These are phyloP conservation scores for Cunninghamia lanceolata DNA, from an alignment of 75 land plant species.

Conservation along the genomic window DNA sequence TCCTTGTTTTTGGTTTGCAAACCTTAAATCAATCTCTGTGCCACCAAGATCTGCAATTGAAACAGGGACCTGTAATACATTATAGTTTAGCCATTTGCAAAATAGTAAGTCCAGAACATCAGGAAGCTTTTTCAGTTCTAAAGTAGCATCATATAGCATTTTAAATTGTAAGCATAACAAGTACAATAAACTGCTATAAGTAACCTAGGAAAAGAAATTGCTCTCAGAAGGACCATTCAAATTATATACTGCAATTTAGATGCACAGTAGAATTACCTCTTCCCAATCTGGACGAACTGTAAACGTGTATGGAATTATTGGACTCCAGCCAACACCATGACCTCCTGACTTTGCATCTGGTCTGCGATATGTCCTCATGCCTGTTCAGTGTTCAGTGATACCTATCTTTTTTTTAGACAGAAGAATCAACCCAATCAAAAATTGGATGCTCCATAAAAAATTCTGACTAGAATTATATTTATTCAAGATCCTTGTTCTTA, in stretches of 20 bases:
- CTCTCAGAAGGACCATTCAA: neutral
- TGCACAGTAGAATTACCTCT: conserved; percentile 51
- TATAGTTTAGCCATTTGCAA: conserved; percentile 12
- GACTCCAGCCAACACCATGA: conserved; percentile 99
- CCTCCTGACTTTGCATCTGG: conserved; percentile 99
- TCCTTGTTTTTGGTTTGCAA: conserved; percentile 77
- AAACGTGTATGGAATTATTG: conserved; percentile 86
- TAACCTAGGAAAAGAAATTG: neutral
- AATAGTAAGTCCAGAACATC: neutral
- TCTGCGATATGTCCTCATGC: conserved; percentile 83
- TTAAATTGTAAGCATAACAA: neutral
- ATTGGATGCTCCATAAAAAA: neutral
- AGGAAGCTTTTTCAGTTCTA: neutral
- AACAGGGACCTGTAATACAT: conserved; percentile 80
- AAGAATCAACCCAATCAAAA: neutral
- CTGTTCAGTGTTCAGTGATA: conserved; percentile 49
- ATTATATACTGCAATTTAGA: neutral
- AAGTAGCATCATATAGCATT: neutral
- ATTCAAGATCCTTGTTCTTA: neutral
- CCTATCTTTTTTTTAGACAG: neutral
- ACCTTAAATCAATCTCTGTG: conserved; percentile 95
- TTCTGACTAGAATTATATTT: neutral
- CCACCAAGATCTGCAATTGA: conserved; percentile 99
- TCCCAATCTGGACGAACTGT: conserved; percentile 87
- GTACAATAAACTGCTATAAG: neutral